Conservation (phyloP, 441 rosid species). For the Bocquillonia castaneifolia region DNA sequence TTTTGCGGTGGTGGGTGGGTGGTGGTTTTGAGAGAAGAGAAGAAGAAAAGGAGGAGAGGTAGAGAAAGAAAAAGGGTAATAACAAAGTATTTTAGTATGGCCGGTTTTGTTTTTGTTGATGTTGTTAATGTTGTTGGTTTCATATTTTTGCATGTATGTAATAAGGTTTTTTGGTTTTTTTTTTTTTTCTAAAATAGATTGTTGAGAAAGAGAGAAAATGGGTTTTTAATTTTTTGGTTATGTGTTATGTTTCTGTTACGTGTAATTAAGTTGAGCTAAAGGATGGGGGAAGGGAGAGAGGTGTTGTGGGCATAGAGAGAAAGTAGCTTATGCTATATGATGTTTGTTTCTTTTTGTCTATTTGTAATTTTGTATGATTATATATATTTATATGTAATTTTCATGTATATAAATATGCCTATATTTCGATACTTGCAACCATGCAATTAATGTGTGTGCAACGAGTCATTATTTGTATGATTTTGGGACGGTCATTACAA, state of each 20-base stretch:
- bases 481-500: too few species aligned
- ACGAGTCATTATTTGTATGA: too few species aligned
- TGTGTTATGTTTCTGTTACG: too few species aligned
- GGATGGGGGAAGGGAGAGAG: too few species aligned
- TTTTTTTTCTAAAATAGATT: not conserved
- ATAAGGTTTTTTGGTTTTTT: conserved; percentile 5
- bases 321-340: too few species aligned
- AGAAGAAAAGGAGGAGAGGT: conserved; percentile 25
- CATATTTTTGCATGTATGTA: conserved; percentile 27
- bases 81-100: conserved; percentile 36
- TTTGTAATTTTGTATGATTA: too few species aligned
- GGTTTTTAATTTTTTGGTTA: not conserved
- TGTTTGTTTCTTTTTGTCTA: too few species aligned
- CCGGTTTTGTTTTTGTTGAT: conserved; percentile 30
- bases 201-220: not conserved
- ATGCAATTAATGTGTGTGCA: too few species aligned
- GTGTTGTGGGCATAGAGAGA: too few species aligned
- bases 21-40: conserved; percentile 25
- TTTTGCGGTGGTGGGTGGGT: conserved; percentile 15
- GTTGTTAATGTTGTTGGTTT: conserved; percentile 16
- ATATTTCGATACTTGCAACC: too few species aligned
- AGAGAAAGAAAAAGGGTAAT: conserved; percentile 39
- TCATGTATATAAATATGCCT: too few species aligned
- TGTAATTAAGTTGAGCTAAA: not conserved
- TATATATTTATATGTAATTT: too few species aligned